A percentile compares a stretch with the other conserved stretches of the same genome.
Evolutionary conservation across 1,284 basidiomycete genomes (phyloP).

Genomic region (Leccinum brunneo-olivaceum): DNA sequence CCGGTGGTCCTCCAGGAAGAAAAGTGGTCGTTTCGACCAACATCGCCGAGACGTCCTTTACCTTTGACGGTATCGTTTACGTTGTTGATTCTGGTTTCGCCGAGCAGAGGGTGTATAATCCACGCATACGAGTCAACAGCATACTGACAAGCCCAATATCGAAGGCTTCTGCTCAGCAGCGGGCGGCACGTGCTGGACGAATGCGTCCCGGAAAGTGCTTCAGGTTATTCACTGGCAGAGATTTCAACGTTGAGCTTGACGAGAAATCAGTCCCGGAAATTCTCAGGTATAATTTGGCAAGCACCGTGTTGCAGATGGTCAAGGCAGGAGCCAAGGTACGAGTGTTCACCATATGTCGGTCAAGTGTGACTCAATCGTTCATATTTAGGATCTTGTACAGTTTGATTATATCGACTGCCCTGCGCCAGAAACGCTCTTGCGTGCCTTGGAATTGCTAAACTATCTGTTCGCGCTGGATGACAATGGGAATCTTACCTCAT

Average conservation of each 20-base stretch:
- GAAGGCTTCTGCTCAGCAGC: slow-evolving; percentile 93
- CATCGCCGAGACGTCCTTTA: slow-evolving; percentile 96
- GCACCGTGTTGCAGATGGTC: slow-evolving; percentile 90
- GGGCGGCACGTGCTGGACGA: slow-evolving; percentile 93
- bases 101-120: slow-evolving; percentile 97
- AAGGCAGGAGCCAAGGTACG: slow-evolving; percentile 81
- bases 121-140: slow-evolving; percentile 92
- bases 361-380: slow-evolving; percentile 2
- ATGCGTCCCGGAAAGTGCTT: slow-evolving; percentile 98
- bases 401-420: slow-evolving; percentile 97
- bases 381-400: slow-evolving; percentile 69
- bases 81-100: slow-evolving; percentile 98
- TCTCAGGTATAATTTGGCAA: slow-evolving; percentile 85
- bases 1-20: slow-evolving; percentile 77
- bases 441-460: slow-evolving; percentile 92
- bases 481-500: slow-evolving; percentile 83
- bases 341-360: slow-evolving; percentile 2
- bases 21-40: slow-evolving; percentile 97
- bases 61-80: slow-evolving; percentile 98
- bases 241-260: slow-evolving; percentile 92
- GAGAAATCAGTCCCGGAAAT: slow-evolving; percentile 98
- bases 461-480: slow-evolving; percentile 92
- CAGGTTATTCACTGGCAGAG: slow-evolving; percentile 93
- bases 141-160: slow-evolving; percentile 93
- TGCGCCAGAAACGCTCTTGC: slow-evolving; percentile 97